Evolutionary conservation across 2,329 filamentous ascomycete genomes (phyloP), one percentile per base, ranked within the genome.

Genomic region (Immersiporthe knoxdaviesiana): DNA sequence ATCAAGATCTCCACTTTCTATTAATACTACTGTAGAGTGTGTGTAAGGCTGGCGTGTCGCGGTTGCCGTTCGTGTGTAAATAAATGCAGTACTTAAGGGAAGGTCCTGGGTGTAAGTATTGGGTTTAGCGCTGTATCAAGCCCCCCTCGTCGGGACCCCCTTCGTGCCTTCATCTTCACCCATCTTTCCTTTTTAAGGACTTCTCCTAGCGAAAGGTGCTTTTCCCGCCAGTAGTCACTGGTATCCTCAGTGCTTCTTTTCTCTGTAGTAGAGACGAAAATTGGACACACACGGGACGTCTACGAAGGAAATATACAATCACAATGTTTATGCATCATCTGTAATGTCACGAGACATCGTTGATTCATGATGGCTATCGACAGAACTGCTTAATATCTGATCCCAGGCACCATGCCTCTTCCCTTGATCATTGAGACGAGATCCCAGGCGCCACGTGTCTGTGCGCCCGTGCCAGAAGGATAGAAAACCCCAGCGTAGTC

Each of bases 101-200:
- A n/a, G 35, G 35, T 35, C 8, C 35, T 35, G 21, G 21, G n/a
- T n/a, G n/a, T n/a, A n/a, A n/a, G n/a, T n/a, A 41, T 32, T 24
- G 18, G 27, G 65, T 62, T 65, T 70, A 60, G 68, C 41, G 44
- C 44, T 62, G 68, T 68, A 16, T 39, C 52, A 21, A 59, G 16
- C 12, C 27, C 32, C 30, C 18, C 56, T 18, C 7, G n/a, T n/a
- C n/a, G n/a, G n/a, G n/a, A n/a, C 56, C 30, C 56, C 21, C 21
- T 16, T 7, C 1, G 6, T n/a, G 2, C 37, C 37, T 47, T n/a
- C 1, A 47, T 47, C 7, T 10, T 47, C 44, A n/a, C 27, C 54
- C 27, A 5, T n/a, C 30, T 30, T 30, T 30, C 32, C 18, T 14
- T 5, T 8, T 5, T 8, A 21, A 5, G 3, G 21, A 37, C 18